Conservation (phyloP, 2,329 filamentous ascomycete genomes). For the Neoascochyta sp. region DNA sequence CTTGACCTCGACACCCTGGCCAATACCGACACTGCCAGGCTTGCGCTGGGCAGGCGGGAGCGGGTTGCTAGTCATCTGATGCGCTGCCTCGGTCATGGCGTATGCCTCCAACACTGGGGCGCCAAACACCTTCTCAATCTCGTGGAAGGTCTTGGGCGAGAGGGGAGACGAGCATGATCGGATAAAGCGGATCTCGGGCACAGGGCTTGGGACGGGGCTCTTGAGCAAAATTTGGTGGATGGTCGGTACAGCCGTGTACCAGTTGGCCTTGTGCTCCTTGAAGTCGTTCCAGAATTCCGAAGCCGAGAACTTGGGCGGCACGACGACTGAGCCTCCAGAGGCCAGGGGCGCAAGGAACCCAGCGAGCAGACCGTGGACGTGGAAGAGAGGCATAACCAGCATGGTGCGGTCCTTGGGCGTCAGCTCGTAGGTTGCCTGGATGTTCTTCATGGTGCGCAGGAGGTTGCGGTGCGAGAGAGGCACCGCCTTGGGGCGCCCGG, state of each 20-base stretch:
- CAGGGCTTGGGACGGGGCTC: conserved; percentile 62
- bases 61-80: conserved; percentile 73
- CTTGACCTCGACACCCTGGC: conserved; percentile 76
- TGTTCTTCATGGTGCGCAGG: conserved; percentile 78
- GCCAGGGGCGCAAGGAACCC: conserved; percentile 74
- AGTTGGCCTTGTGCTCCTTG: conserved; percentile 69
- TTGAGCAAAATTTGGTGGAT: conserved; percentile 87
- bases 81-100: conserved; percentile 87
- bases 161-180: conserved; percentile 82
- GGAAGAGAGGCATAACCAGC: conserved; percentile 87
- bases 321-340: conserved; percentile 73
- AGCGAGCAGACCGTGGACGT: conserved; percentile 83
- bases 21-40: conserved; percentile 77
- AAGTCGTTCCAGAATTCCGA: conserved; percentile 81
- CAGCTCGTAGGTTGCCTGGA: conserved; percentile 72
- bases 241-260: conserved; percentile 91
- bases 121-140: conserved; percentile 70
- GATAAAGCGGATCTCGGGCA: conserved; percentile 77
- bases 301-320: conserved; percentile 76
- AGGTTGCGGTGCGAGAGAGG: conserved; percentile 79
- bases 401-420: conserved; percentile 70
- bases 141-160: conserved; percentile 75
- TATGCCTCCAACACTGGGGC: conserved; percentile 86
- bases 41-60: conserved; percentile 65
- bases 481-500: conserved; percentile 76